These are phyloP conservation scores for Aquilaria yunnanensis DNA, from an alignment of 345 rosid genomes.

Conservation along the genomic window DNA sequence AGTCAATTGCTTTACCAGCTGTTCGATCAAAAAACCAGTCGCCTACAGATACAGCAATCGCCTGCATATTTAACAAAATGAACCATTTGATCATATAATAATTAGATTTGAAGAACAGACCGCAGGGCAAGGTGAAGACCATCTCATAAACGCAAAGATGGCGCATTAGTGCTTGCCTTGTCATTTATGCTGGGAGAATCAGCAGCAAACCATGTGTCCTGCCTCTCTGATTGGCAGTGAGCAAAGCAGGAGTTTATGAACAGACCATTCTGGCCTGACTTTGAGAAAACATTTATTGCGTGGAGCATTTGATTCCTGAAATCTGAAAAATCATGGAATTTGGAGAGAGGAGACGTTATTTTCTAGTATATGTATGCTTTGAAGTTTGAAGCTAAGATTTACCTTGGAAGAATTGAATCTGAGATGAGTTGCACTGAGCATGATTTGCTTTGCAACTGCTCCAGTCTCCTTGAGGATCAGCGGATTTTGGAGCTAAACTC, in stretches of 20 bases:
- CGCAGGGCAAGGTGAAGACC: no score
- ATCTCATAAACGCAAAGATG: no score
- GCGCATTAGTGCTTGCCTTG: slow-evolving; percentile 35
- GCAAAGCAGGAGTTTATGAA: slow-evolving; percentile 93
- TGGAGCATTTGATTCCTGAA: slow-evolving; percentile 73
- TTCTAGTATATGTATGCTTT: background rate
- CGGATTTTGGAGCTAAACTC: slow-evolving; percentile 66
- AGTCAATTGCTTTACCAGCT: slow-evolving; percentile 49
- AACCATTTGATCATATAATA: background rate
- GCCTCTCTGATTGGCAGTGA: slow-evolving; percentile 86
- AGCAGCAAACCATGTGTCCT: slow-evolving; percentile 80
- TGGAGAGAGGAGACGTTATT: background rate
- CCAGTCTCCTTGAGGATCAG: slow-evolving; percentile 78
- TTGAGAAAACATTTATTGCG: slow-evolving; percentile 38
- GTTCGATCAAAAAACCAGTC: slow-evolving; percentile 79
- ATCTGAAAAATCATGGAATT: slow-evolving; percentile 26
- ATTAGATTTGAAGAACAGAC: no score
- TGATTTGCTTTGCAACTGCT: slow-evolving; percentile 50
- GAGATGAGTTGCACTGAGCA: slow-evolving; percentile 53
- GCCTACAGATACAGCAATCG: slow-evolving; percentile 78
- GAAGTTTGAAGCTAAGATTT: background rate
- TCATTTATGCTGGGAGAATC: slow-evolving; percentile 57
- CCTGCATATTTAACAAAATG: slow-evolving; percentile 34
- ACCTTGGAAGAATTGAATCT: slow-evolving; percentile 73
- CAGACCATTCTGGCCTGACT: slow-evolving; percentile 50